phyloP scores from a whole-genome alignment of 257 asterid species.

The Ophiorrhiza pumila region DNA sequence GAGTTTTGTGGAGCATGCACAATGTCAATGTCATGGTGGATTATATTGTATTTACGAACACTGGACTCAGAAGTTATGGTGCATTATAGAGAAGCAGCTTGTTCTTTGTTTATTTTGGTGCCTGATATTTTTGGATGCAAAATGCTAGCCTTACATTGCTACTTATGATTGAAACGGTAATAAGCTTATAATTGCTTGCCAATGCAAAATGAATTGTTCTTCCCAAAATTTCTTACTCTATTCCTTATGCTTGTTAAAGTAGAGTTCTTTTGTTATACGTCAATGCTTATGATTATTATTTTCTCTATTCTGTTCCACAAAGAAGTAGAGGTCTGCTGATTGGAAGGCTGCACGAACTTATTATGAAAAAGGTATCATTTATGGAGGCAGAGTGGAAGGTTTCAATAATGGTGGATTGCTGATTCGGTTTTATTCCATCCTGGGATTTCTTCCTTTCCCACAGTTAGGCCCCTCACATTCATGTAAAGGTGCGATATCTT shows the following conservation, averaged over 20 bases:
- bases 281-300: constrained; percentile 25
- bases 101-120: neutral
- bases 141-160: neutral
- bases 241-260: neutral
- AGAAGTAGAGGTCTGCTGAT: constrained; percentile 99
- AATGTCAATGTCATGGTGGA: neutral
- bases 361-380: constrained; percentile 55
- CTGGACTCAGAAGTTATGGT: neutral
- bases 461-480: constrained; percentile 76
- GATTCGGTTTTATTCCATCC: constrained; percentile 70
- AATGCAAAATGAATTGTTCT: neutral
- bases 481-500: constrained; percentile 65
- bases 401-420: constrained; percentile 84
- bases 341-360: constrained; percentile 84
- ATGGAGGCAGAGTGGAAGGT: constrained; percentile 70
- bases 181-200: neutral
- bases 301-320: constrained; percentile 51
- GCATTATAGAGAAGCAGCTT: neutral
- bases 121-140: neutral
- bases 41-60: neutral
- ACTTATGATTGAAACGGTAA: neutral
- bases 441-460: constrained; percentile 92
- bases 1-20: neutral
- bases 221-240: neutral
- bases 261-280: neutral